These are phyloP conservation scores for Jatropha podagrica DNA, from an alignment of 441 rosid species.

Conservation along the genomic window DNA sequence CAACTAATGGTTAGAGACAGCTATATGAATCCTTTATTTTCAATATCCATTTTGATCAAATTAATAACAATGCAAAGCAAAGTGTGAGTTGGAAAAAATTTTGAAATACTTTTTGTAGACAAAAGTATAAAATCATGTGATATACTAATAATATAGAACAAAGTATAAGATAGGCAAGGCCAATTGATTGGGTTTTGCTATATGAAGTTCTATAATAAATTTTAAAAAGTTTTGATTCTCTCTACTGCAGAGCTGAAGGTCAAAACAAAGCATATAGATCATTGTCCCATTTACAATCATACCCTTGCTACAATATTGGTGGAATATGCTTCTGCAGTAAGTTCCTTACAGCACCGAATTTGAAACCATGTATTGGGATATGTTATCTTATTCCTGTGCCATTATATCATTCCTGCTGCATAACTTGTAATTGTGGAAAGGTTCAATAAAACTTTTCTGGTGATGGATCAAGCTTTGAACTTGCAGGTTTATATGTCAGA, in stretches of 20 bases:
- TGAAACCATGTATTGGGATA: background rate
- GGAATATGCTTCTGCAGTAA: conserved; percentile 94
- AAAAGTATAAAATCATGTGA: too few relatives aligned
- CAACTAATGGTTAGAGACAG: too few relatives aligned
- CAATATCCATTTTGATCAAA: too few relatives aligned
- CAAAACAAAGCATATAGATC: conserved; percentile 21
- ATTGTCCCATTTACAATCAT: conserved; percentile 58
- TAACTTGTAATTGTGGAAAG: background rate
- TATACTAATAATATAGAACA: too few relatives aligned
- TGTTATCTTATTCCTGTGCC: background rate
- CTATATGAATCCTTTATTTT: too few relatives aligned
- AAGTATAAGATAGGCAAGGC: too few relatives aligned
- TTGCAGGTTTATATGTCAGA: conserved; percentile 84
- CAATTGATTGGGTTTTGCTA: too few relatives aligned
- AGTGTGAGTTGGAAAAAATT: too few relatives aligned
- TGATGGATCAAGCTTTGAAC: conserved; percentile 23
- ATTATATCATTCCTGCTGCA: background rate
- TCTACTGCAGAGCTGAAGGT: conserved; percentile 50
- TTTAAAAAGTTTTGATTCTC: background rate
- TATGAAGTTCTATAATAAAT: background rate
- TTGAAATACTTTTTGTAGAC: too few relatives aligned
- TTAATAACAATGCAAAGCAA: too few relatives aligned
- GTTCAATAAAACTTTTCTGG: background rate
- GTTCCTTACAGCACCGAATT: conserved; percentile 15
- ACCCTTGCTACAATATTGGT: conserved; percentile 77